A percentile compares a stretch with the other conserved stretches of the same genome.
phyloP scores from a whole-genome alignment of 2,329 filamentous ascomycete species.

The Coniochaeta pulveracea region DNA sequence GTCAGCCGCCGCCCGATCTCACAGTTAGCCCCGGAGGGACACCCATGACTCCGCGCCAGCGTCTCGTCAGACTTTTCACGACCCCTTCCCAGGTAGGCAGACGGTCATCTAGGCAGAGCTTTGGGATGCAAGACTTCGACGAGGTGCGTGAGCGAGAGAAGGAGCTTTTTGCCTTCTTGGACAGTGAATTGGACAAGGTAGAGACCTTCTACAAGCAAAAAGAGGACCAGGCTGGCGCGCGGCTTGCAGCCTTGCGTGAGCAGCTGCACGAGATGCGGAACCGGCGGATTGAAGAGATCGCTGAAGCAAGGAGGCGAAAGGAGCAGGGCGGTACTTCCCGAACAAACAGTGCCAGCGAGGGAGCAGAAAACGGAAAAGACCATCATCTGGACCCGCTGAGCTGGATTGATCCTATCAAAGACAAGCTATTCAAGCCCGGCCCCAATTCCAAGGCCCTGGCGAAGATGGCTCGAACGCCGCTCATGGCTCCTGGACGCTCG shows the following conservation, averaged over 20 bases:
- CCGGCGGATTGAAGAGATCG: constrained; percentile 62
- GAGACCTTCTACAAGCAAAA: constrained; percentile 82
- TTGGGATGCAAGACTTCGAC: constrained; percentile 30
- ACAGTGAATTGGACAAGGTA: constrained; percentile 79
- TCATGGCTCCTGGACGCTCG: constrained; percentile 17
- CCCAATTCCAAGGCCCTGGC: constrained; percentile 50
- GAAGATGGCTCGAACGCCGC: constrained; percentile 39
- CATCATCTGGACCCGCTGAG: constrained; percentile 11
- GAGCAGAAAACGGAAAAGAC: constrained; percentile 14
- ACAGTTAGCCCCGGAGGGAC: neutral
- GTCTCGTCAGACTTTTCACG: constrained; percentile 29
- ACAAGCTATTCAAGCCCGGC: constrained; percentile 41
- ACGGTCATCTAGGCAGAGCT: constrained; percentile 26
- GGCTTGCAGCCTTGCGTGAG: constrained; percentile 59
- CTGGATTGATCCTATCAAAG: constrained; percentile 43
- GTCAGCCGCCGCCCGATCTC: neutral
- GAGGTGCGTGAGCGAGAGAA: constrained; percentile 57
- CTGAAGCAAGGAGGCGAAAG: constrained; percentile 26
- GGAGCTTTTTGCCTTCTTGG: constrained; percentile 83
- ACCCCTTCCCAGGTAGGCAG: constrained; percentile 19
- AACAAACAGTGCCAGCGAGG: constrained; percentile 12
- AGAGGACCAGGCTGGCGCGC: constrained; percentile 70
- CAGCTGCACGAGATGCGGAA: constrained; percentile 93
- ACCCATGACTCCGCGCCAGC: constrained; percentile 13
- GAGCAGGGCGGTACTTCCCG: constrained; percentile 14